Evolutionary conservation across 331 rosid genomes (phyloP).

Genomic region (Quercus tomentella): DNA sequence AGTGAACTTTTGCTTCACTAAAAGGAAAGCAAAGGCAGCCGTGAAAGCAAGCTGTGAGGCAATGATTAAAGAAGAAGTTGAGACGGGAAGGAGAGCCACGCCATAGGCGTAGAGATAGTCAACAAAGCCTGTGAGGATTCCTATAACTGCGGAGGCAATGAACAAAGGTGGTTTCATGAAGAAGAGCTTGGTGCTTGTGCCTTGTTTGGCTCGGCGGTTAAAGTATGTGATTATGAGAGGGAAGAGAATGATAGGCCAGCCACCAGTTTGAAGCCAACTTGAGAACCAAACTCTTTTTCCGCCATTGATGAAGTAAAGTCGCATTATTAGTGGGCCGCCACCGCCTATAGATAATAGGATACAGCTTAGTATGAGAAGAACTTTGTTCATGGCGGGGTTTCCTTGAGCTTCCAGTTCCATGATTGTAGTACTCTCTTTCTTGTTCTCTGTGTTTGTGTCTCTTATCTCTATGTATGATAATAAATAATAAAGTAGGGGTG

Average conservation of each 20-base stretch:
- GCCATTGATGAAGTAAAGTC: constrained; percentile 81
- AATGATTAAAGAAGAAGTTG: constrained; percentile 58
- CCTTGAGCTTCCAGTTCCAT: not conserved
- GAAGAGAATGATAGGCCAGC: constrained; percentile 53
- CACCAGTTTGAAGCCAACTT: constrained; percentile 61
- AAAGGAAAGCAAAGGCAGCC: constrained; percentile 59
- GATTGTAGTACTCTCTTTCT: not conserved
- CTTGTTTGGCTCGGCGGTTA: constrained; percentile 17
- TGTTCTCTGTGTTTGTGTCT: not conserved
- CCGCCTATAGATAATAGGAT: constrained; percentile 47
- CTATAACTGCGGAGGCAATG: constrained; percentile 43
- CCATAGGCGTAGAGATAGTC: constrained; percentile 78
- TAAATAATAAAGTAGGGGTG: too few species aligned
- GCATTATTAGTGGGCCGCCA: constrained; percentile 73
- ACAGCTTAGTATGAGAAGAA: constrained; percentile 43
- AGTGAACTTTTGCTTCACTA: constrained; percentile 78
- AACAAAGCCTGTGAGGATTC: constrained; percentile 66
- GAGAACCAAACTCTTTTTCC: constrained; percentile 78
- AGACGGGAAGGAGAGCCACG: constrained; percentile 65
- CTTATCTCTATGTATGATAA: too few species aligned
- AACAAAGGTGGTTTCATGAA: constrained; percentile 44
- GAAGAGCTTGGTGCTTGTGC: constrained; percentile 5
- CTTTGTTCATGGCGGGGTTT: constrained; percentile 23
- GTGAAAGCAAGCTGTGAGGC: constrained; percentile 88
- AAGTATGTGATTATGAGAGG: constrained; percentile 37